Evolutionary conservation across 257 asterid genomes (phyloP).

Genomic region (Solanum tacnaense): DNA sequence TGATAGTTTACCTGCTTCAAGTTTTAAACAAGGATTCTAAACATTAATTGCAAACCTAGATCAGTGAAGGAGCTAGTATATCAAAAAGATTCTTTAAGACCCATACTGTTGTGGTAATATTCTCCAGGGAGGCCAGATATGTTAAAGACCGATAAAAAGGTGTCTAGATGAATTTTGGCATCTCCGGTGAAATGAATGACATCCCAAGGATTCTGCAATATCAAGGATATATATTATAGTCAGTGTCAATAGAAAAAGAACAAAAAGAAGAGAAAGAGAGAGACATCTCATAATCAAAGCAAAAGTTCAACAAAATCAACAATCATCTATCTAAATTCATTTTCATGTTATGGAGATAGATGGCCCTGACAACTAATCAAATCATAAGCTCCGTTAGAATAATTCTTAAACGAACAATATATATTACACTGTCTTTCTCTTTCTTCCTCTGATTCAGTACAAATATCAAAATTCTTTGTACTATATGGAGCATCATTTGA

Average conservation of each 20-base stretch:
- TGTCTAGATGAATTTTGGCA: constrained; percentile 66
- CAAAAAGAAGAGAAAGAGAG: neutral
- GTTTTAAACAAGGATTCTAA: constrained; percentile 6
- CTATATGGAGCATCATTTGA: neutral
- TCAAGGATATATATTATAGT: neutral
- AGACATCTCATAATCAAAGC: neutral
- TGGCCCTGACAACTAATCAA: neutral
- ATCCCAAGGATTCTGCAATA: constrained; percentile 96
- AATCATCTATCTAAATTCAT: neutral
- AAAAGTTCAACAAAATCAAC: neutral
- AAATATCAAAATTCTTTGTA: neutral
- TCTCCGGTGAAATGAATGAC: constrained; percentile 72
- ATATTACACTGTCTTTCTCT: neutral
- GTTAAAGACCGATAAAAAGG: constrained; percentile 86
- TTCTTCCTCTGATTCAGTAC: neutral
- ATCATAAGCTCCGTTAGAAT: neutral
- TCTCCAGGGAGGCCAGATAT: constrained; percentile 86
- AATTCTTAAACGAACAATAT: neutral
- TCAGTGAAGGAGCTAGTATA: constrained; percentile 1
- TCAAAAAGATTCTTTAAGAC: neutral
- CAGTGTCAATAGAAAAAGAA: neutral
- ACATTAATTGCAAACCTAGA: constrained; percentile 9
- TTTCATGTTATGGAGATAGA: neutral
- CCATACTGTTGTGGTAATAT: constrained; percentile 73
- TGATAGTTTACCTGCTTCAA: constrained; percentile 61